Evolutionary conservation across 1,284 basidiomycete genomes (phyloP), one percentile per base, ranked within the genome.

Genomic region (Exobasidium rhododendri): DNA sequence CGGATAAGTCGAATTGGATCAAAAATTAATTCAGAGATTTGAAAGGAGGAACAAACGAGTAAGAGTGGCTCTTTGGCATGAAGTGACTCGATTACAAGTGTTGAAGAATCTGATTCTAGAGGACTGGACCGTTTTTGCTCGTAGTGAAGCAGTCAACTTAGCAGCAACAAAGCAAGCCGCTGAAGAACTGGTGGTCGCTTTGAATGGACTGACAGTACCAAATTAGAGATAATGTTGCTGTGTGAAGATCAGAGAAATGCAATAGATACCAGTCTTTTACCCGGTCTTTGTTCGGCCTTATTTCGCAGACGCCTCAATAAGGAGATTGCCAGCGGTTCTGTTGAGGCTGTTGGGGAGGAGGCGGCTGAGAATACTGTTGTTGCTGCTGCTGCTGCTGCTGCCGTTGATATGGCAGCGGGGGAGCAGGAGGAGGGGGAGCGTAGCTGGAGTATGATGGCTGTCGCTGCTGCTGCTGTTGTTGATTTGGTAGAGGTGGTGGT

Each of bases 41-140:
- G 29, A 55, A 44, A 26, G 40, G 20, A 35, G 52, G 30, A 55
- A 55, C 28, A 29, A 55, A 20, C 20, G 28, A 29, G 40, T 55
- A 17, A 29, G 30, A 31, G 52, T 55, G 17, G 52, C 52, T 14
- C n/a, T 55, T 55, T 55, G 52, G 52, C 32, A 55, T 26, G 52
- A 55, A 44, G 29, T 55, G 14, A 22, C 32, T 26, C 31, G 52
- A 55, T 26, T 31, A 40, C 52, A 55, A 44, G 31, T 32, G 29
- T 17, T 44, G 2, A 44, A 55, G 22, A 44, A 55, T 44, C 52
- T 30, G 29, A 44, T 55, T 4, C 17, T 55, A 26, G 13, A 13
- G 17, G 52, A 55, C 35, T 55, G 52, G 52, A 26, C n/a, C n/a
- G 14, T 44, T 26, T 55, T n/a, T 44, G 52, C 52, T 26, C n/a